phyloP scores from a whole-genome alignment of 148 eudicot genomes.

The Arctostaphylos glauca region DNA sequence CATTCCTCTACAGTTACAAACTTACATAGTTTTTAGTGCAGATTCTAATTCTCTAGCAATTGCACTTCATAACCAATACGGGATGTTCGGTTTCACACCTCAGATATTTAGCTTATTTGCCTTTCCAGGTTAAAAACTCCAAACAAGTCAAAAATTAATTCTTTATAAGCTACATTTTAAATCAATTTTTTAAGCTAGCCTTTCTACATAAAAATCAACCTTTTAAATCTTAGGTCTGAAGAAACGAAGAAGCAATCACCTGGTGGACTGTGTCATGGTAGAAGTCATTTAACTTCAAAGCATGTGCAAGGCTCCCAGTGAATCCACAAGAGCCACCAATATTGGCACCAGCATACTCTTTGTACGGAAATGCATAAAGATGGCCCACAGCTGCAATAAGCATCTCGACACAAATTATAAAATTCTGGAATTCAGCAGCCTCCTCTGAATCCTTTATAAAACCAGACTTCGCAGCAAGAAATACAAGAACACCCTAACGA shows the following conservation, averaged over 20 bases:
- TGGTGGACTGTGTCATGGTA: constrained; percentile 99
- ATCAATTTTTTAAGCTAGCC: neutral
- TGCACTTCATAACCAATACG: too few relatives aligned
- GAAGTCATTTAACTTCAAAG: constrained; percentile 86
- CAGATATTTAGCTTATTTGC: neutral
- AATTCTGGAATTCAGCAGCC: constrained; percentile 89
- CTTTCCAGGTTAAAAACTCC: neutral
- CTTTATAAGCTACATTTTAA: neutral
- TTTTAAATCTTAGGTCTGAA: neutral
- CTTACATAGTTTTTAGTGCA: too few relatives aligned
- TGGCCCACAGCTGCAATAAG: constrained; percentile 93
- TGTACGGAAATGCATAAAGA: constrained; percentile 94
- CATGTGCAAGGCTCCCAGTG: constrained; percentile 83
- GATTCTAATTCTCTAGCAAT: too few relatives aligned
- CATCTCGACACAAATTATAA: constrained; percentile 94
- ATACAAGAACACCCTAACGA: constrained; percentile 83
- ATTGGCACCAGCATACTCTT: constrained; percentile 96
- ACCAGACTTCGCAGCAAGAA: constrained; percentile 88
- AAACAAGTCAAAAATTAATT: neutral
- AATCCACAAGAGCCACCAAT: constrained; percentile 69
- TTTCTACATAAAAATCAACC: neutral
- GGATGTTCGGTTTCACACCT: neutral
- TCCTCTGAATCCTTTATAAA: constrained; percentile 71
- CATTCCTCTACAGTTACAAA: too few relatives aligned
- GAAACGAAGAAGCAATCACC: constrained; percentile 29